Evolutionary conservation across 2,329 filamentous ascomycete species (phyloP), one percentile per base, ranked within the genome.

Genomic region (Hymenoscyphus fructigenus): DNA sequence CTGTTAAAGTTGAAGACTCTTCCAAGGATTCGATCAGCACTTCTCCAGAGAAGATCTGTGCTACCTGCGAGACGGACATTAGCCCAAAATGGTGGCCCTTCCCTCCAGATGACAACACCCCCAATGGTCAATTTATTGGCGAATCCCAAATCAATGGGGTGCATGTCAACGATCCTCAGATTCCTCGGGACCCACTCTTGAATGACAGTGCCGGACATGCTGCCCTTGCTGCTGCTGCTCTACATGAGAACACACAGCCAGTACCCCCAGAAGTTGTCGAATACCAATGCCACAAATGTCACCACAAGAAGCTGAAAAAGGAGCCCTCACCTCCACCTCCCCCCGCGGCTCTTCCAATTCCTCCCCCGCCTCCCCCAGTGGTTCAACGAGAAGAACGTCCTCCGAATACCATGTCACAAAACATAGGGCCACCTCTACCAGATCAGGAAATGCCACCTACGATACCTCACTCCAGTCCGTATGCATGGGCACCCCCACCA

Each of bases 211-310:
- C 67, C 9, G 69, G 65, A 26, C 68, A 76, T 61, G 68, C 72
- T 23, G 74, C 74, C 23, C 67, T 76, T 34, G 75, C 75, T 50
- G 70, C 71, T 44, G 75, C 75, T 56, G 75, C 75, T 50, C 61
- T 76, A 29, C 67, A 71, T 64, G 71, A 68, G 71, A 76, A 70
- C 53, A 68, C 64, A 12, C 66, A 67, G 47, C 60, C 68, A 20
- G 60, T 70, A 9, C 60, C 65, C 23, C 26, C 34, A 29, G 59
- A 61, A 53, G 59, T 70, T 69, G 80, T 84, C 34, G 84, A 82
- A 67, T 89, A 86, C 68, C 89, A 92, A 76, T 93, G 91, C 72
- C 91, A 93, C 77, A 91, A 91, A 75, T 93, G 91, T 67, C 82
- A 84, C 70, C 75, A 80, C 69, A 83, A 78, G 69, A 88, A 85